phyloP scores from a whole-genome alignment of 1,139 yeast genomes.

The Debaryomyces sp. region DNA sequence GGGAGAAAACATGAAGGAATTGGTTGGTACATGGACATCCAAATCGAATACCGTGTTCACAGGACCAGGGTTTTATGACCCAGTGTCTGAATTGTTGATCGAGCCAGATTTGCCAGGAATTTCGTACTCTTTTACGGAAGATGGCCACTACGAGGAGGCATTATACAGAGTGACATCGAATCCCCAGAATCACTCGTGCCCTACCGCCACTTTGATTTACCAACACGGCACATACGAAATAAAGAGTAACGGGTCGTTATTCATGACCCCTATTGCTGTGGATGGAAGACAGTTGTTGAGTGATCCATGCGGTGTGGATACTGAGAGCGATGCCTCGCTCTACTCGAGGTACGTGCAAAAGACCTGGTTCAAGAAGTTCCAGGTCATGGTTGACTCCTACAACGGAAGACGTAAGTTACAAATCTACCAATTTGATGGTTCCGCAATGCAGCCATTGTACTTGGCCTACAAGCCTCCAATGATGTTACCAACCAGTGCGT shows the following conservation, averaged over 20 bases:
- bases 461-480: slow-evolving; percentile 91
- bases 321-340: slow-evolving; percentile 45
- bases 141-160: slow-evolving; percentile 91
- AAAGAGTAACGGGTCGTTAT: slow-evolving; percentile 64
- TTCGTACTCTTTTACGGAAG: slow-evolving; percentile 87
- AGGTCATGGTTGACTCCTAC: slow-evolving; percentile 69
- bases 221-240: slow-evolving; percentile 87
- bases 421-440: slow-evolving; percentile 80
- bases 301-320: slow-evolving; percentile 70
- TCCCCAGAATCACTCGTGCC: slow-evolving; percentile 76
- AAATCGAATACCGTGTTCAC: slow-evolving; percentile 94
- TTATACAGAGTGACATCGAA: slow-evolving; percentile 75
- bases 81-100: slow-evolving; percentile 87
- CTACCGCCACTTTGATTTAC: slow-evolving; percentile 76
- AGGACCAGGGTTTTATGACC: slow-evolving; percentile 96
- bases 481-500: slow-evolving; percentile 91
- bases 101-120: slow-evolving; percentile 97
- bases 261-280: slow-evolving; percentile 72
- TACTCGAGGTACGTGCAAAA: slow-evolving; percentile 75
- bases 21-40: slow-evolving; percentile 94
- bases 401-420: slow-evolving; percentile 81
- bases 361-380: slow-evolving; percentile 60
- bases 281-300: slow-evolving; percentile 93
- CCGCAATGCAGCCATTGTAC: slow-evolving; percentile 82
- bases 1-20: slow-evolving; percentile 35